phyloP scores from a whole-genome alignment of 768 basidiomycete genomes.

The Serendipita sp. region DNA sequence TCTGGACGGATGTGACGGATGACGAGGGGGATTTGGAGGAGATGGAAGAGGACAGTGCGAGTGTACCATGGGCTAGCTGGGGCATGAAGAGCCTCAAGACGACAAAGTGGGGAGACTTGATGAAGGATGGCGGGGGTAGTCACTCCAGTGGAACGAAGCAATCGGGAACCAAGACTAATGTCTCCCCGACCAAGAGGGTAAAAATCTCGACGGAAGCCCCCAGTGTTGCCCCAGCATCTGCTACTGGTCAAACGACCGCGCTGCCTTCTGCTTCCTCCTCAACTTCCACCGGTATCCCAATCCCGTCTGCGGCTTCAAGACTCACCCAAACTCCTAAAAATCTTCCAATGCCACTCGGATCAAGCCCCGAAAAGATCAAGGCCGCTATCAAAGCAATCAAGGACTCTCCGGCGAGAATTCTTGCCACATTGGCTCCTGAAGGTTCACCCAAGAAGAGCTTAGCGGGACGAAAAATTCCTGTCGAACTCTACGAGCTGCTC shows the following conservation, averaged over 20 bases:
- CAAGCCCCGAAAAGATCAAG: background rate
- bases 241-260: background rate
- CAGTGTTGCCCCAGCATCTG: background rate
- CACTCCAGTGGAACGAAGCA: background rate
- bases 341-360: background rate
- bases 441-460: background rate
- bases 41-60: background rate
- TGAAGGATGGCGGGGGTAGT: background rate
- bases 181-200: background rate
- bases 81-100: background rate
- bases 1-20: background rate
- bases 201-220: background rate
- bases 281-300: no score
- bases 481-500: background rate
- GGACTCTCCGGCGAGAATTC: background rate
- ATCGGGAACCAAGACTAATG: background rate
- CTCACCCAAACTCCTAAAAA: background rate
- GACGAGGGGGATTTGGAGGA: background rate
- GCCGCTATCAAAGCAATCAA: background rate
- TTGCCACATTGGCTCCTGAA: background rate
- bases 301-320: no score
- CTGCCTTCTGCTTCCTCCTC: background rate
- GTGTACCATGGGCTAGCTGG: slow-evolving; percentile 1
- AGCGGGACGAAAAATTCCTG: background rate
- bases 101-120: background rate